Evolutionary conservation across 495 filamentous ascomycete species (phyloP).

Genomic region (Hypoxylon fragiforme): DNA sequence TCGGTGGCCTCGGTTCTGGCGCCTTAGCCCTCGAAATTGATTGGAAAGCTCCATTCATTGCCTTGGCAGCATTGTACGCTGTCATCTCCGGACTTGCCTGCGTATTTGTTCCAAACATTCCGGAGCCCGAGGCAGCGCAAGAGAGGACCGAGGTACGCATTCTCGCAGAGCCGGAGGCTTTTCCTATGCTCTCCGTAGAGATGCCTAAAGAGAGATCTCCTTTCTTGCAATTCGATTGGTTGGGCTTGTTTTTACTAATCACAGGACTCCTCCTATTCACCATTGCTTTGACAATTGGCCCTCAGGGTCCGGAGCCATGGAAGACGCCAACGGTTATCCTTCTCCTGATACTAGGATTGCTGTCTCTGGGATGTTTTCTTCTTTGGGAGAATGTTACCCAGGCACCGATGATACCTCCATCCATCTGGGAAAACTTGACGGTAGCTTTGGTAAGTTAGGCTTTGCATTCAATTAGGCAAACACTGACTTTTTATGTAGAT

Average conservation of each 20-base stretch:
- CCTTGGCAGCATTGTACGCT: conserved; percentile 56
- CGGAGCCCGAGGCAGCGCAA: conserved; percentile 14
- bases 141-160: conserved; percentile 42
- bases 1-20: conserved; percentile 62
- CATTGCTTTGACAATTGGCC: conserved; percentile 39
- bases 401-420: conserved; percentile 40
- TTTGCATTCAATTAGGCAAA: background rate
- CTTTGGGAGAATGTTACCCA: conserved; percentile 54
- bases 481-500: conserved; percentile 19
- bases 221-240: conserved; percentile 40
- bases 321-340: conserved; percentile 59
- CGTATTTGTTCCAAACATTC: conserved; percentile 32
- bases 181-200: conserved; percentile 58
- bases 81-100: conserved; percentile 27
- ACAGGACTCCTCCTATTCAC: conserved; percentile 40
- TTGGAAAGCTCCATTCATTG: conserved; percentile 64
- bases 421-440: conserved; percentile 40
- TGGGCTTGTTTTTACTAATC: conserved; percentile 37
- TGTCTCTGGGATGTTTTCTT: conserved; percentile 55
- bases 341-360: conserved; percentile 57
- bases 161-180: conserved; percentile 53
- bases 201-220: conserved; percentile 46
- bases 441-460: conserved; percentile 36
- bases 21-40: conserved; percentile 55
- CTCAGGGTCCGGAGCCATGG: conserved; percentile 55